Conservation (phyloP, 768 basidiomycete genomes). For the Hypsizygus marmoreus region DNA sequence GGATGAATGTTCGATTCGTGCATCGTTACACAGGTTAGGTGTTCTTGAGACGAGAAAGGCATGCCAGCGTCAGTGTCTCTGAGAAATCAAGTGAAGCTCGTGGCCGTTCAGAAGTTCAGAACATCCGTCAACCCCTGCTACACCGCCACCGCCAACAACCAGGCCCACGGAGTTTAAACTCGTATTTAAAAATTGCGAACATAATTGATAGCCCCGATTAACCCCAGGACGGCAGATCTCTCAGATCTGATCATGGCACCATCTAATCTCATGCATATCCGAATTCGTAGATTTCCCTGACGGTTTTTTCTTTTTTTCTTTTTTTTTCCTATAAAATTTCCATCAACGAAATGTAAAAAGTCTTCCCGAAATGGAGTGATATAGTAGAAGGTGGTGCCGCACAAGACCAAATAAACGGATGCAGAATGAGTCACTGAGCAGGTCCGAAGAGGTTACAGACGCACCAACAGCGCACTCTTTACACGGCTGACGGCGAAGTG, state of each 20-base stretch:
- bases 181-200: neutral
- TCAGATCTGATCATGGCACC: slow-evolving; percentile 6
- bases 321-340: neutral
- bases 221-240: slow-evolving; percentile 7
- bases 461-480: slow-evolving; percentile 1
- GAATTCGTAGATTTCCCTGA: neutral
- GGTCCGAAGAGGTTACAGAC: slow-evolving; percentile 7
- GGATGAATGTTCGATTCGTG: slow-evolving; percentile 4
- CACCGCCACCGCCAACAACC: slow-evolving; percentile 12
- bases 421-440: neutral
- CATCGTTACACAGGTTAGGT: slow-evolving; percentile 9
- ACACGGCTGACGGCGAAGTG: neutral
- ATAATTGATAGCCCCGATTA: neutral
- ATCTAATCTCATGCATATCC: slow-evolving; percentile 7
- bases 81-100: slow-evolving; percentile 1
- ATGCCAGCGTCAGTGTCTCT: neutral
- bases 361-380: neutral
- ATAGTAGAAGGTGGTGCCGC: slow-evolving; percentile 8
- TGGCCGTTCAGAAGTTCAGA: neutral
- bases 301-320: neutral
- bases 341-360: neutral
- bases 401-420: slow-evolving; percentile 8
- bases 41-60: neutral
- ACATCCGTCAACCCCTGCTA: neutral
- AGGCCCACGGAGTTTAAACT: slow-evolving; percentile 13